Evolutionary conservation across 805 yeast species (phyloP).

Genomic region (Lipomyces chichibuensis): DNA sequence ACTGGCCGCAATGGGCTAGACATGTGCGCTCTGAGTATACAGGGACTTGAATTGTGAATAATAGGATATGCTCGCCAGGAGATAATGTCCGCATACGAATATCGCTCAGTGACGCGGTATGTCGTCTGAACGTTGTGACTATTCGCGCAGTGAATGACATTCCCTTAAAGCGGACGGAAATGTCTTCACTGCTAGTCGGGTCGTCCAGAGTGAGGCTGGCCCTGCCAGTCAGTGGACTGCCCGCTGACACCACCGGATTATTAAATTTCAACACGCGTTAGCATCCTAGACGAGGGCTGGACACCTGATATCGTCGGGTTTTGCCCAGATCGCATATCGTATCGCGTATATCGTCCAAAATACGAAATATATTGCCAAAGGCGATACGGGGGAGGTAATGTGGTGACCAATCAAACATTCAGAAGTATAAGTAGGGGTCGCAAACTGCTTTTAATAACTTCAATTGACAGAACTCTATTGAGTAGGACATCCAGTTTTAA

Average conservation of each 20-base stretch:
- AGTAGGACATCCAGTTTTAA: too few species aligned
- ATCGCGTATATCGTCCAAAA: slow-evolving; percentile 80
- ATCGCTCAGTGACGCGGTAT: slow-evolving; percentile 5
- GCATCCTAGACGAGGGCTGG: neutral
- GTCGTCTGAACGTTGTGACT: neutral
- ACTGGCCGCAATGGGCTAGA: neutral
- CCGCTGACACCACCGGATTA: slow-evolving; percentile 16
- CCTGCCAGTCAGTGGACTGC: slow-evolving; percentile 12
- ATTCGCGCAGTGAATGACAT: slow-evolving; percentile 11
- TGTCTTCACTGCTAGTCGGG: slow-evolving; percentile 13
- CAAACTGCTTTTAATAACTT: neutral
- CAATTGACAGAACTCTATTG: too few species aligned
- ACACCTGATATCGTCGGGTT: too few species aligned
- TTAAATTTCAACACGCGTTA: slow-evolving; percentile 6
- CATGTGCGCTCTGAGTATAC: slow-evolving; percentile 16
- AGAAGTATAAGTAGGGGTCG: neutral
- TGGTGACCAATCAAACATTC: slow-evolving; percentile 40
- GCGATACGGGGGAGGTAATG: slow-evolving; percentile 54
- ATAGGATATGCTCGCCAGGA: slow-evolving; percentile 4
- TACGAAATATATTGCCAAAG: slow-evolving; percentile 53
- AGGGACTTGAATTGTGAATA: slow-evolving; percentile 13
- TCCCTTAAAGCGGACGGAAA: slow-evolving; percentile 24
- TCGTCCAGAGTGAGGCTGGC: slow-evolving; percentile 10
- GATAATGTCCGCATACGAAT: slow-evolving; percentile 14
- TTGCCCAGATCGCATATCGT: slow-evolving; percentile 75